Conservation (phyloP, 768 basidiomycete species). For the Boletus vermiculosoides region DNA sequence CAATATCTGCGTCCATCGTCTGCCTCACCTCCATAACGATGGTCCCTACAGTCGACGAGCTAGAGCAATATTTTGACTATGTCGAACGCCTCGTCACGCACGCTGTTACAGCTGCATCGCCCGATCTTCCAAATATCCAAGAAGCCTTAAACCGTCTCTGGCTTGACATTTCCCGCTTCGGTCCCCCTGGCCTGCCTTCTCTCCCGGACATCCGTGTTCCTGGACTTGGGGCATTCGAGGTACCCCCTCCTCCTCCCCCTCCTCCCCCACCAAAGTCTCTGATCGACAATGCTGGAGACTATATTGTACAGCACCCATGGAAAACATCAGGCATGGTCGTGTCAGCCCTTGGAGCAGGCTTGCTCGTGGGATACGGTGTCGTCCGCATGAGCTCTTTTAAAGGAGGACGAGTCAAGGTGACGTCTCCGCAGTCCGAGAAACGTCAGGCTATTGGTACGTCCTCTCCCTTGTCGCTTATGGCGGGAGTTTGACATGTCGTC, state of each 20-base stretch:
- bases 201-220: conserved; percentile 58
- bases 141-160: conserved; percentile 69
- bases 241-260: conserved; percentile 62
- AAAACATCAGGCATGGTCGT: conserved; percentile 51
- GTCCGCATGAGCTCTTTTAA: conserved; percentile 23
- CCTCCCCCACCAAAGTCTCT: conserved; percentile 51
- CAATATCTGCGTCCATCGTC: not conserved
- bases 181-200: conserved; percentile 49
- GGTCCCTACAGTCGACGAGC: conserved; percentile 54
- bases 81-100: conserved; percentile 61
- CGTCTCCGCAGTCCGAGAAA: conserved; percentile 37
- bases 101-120: conserved; percentile 53
- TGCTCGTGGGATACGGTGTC: conserved; percentile 57
- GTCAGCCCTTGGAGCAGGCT: conserved; percentile 58
- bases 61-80: conserved; percentile 68
- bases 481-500: conserved; percentile 3
- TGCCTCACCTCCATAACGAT: conserved; percentile 15
- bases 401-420: conserved; percentile 21
- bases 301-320: conserved; percentile 61
- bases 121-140: conserved; percentile 61
- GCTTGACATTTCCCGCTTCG: conserved; percentile 79
- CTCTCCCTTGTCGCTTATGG: not conserved
- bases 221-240: conserved; percentile 67
- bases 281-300: conserved; percentile 48
- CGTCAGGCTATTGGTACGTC: conserved; percentile 47